Conservation (phyloP, 495 filamentous ascomycete species). For the Hypoxylon crocopeplum region DNA sequence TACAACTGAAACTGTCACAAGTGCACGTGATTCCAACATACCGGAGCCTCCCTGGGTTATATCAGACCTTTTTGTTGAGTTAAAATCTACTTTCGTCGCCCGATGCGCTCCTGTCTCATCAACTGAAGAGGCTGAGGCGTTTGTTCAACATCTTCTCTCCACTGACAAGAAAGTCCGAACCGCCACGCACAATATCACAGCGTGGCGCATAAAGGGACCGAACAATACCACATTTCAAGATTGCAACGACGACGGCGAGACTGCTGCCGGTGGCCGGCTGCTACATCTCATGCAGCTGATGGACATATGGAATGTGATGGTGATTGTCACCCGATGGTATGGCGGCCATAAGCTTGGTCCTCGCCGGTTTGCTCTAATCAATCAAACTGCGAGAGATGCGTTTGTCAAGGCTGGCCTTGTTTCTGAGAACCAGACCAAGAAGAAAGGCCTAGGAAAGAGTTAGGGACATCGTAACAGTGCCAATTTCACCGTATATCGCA, state of each 20-base stretch:
- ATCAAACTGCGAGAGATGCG: conserved; percentile 82
- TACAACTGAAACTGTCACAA: not conserved
- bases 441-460: conserved; percentile 52
- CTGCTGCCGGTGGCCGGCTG: conserved; percentile 85
- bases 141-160: conserved; percentile 72
- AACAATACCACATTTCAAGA: conserved; percentile 75
- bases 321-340: conserved; percentile 97
- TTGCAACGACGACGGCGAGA: conserved; percentile 95
- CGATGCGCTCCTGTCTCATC: conserved; percentile 71
- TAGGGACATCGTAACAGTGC: conserved; percentile 18
- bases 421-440: conserved; percentile 63
- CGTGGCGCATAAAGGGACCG: conserved; percentile 62
- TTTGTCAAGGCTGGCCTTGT: conserved; percentile 79
- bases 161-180: conserved; percentile 81
- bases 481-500: conserved; percentile 2
- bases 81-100: conserved; percentile 88
- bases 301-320: conserved; percentile 90
- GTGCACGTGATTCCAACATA: conserved; percentile 13
- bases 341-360: conserved; percentile 88
- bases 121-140: conserved; percentile 70
- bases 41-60: conserved; percentile 70
- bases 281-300: conserved; percentile 92
- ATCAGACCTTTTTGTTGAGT: conserved; percentile 74
- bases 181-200: conserved; percentile 90
- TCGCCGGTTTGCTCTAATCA: conserved; percentile 88